A percentile compares a stretch with the other conserved stretches of the same genome.
These are phyloP conservation scores for Echria macrotheca DNA, from an alignment of 495 filamentous ascomycete species.

Conservation along the genomic window DNA sequence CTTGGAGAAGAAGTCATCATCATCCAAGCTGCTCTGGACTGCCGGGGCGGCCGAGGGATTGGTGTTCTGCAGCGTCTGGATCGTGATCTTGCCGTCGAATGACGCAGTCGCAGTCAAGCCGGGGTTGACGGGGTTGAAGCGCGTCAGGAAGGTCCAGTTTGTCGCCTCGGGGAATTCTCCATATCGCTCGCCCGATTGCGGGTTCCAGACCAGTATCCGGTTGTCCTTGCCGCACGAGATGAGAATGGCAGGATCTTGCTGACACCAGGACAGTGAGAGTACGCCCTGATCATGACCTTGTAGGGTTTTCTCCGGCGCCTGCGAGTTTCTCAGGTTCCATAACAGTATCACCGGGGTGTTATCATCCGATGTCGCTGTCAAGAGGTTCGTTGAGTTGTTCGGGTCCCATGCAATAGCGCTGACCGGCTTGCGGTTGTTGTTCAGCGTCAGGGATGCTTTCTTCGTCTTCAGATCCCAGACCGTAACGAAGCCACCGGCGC, in stretches of 20 bases:
- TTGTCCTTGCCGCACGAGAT: slow-evolving; percentile 97
- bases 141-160: slow-evolving; percentile 96
- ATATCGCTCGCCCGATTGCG: slow-evolving; percentile 75
- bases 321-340: slow-evolving; percentile 95
- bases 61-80: slow-evolving; percentile 92
- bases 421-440: slow-evolving; percentile 91
- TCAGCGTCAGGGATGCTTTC: slow-evolving; percentile 91
- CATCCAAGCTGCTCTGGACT: slow-evolving; percentile 59
- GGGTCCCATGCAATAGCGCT: slow-evolving; percentile 97
- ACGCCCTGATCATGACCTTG: slow-evolving; percentile 89
- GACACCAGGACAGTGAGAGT: slow-evolving; percentile 92
- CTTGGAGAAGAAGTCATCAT: slow-evolving; percentile 94
- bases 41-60: slow-evolving; percentile 56
- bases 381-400: slow-evolving; percentile 83
- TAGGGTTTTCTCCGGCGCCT: slow-evolving; percentile 84
- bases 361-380: slow-evolving; percentile 90
- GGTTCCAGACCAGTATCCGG: slow-evolving; percentile 92
- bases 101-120: slow-evolving; percentile 88
- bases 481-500: slow-evolving; percentile 90
- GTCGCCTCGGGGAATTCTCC: slow-evolving; percentile 96
- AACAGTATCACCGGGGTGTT: slow-evolving; percentile 81
- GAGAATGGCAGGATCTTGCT: slow-evolving; percentile 82
- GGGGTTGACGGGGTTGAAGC: slow-evolving; percentile 91
- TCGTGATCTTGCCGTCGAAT: slow-evolving; percentile 89
- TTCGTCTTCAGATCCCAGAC: slow-evolving; percentile 98